Conservation (phyloP, 441 rosid species). For the Eruca vesicaria region DNA sequence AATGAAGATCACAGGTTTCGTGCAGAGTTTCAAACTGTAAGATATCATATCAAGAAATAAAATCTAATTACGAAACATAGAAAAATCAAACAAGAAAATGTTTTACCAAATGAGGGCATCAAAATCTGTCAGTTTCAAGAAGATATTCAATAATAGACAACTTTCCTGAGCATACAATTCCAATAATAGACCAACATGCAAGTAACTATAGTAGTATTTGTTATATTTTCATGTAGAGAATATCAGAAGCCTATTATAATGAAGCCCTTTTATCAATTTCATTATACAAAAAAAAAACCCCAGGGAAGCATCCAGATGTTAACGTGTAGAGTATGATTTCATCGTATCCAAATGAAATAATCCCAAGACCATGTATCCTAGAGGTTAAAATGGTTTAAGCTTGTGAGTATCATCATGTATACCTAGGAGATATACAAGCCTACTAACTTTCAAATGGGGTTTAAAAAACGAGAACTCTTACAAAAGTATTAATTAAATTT, state of each 20-base stretch:
- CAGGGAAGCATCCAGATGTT: not conserved
- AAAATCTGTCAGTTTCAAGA: conserved; percentile 21
- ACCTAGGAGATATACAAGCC: not conserved
- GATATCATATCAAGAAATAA: conserved; percentile 21
- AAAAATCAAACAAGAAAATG: conserved; percentile 15
- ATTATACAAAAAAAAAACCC: not conserved
- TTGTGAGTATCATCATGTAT: not conserved
- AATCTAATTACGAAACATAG: conserved; percentile 16
- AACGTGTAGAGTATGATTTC: not conserved
- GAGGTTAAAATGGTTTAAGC: not conserved
- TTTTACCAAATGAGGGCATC: conserved; percentile 25
- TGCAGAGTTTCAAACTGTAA: conserved; percentile 18
- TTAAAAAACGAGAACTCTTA: not conserved
- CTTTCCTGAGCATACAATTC: not conserved
- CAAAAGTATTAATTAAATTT: not conserved
- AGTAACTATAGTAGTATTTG: not conserved
- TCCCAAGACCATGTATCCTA: not conserved
- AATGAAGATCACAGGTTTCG: conserved; percentile 18
- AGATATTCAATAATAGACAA: conserved; percentile 5
- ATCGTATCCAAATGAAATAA: not conserved
- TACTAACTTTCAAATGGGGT: not conserved
- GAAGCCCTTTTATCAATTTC: not conserved
- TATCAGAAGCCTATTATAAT: not conserved
- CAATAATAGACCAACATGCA: not conserved
- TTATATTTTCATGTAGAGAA: not conserved